These are phyloP conservation scores for Penicillium sp. DNA, from an alignment of 2,329 filamentous ascomycete species.

Conservation along the genomic window DNA sequence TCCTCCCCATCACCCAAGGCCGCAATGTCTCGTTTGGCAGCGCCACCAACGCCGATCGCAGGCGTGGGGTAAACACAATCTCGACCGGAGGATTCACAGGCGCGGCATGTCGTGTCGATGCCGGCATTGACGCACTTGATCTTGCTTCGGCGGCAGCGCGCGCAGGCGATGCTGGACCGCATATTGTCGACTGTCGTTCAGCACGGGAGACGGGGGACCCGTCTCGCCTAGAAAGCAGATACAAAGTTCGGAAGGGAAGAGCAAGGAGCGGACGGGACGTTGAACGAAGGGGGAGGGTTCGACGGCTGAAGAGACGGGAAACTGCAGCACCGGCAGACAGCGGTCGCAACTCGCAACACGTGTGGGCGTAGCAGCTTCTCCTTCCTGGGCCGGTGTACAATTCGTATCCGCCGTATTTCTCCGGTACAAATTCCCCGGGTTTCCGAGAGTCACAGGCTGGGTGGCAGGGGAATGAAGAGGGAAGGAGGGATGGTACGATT, in stretches of 20 bases:
- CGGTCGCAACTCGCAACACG: conserved; percentile 22
- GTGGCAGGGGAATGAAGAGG: conserved; percentile 12
- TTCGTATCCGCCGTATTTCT: conserved; percentile 28
- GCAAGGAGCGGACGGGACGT: not conserved
- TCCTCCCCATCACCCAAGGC: conserved; percentile 44
- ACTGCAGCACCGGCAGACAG: conserved; percentile 20
- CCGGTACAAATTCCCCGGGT: conserved; percentile 30
- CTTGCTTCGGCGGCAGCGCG: conserved; percentile 77
- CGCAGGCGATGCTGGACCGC: conserved; percentile 80
- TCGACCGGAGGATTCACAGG: conserved; percentile 72
- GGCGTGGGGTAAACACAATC: conserved; percentile 72
- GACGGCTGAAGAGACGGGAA: conserved; percentile 17
- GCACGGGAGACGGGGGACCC: conserved; percentile 23
- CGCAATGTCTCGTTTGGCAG: conserved; percentile 44
- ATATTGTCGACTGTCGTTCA: conserved; percentile 47
- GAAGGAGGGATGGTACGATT: conserved; percentile 16
- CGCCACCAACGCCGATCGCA: conserved; percentile 41
- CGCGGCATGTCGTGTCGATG: conserved; percentile 72
- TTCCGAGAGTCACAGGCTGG: conserved; percentile 23
- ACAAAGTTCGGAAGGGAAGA: not conserved
- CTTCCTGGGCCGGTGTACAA: conserved; percentile 16
- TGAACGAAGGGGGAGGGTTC: not conserved
- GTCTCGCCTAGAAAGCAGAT: conserved; percentile 20
- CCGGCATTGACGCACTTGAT: conserved; percentile 86
- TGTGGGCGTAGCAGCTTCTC: conserved; percentile 12